Conservation (phyloP, 805 yeast species). For the Yarrowia deformans region DNA sequence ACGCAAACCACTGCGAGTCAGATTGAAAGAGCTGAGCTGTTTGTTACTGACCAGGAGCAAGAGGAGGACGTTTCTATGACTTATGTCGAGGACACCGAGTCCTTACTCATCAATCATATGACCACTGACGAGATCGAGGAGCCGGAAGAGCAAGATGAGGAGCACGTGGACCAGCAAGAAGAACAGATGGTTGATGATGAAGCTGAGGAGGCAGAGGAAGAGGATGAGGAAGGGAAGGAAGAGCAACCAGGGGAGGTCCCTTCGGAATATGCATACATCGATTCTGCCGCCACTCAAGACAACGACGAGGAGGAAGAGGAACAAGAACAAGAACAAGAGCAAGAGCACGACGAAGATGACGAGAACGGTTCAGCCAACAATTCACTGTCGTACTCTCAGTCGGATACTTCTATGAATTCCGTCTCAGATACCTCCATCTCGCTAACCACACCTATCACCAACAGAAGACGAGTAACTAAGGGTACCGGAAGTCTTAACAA, state of each 20-base stretch:
- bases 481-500: not conserved
- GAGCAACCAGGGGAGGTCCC: not conserved
- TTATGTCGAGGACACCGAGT: slow-evolving; percentile 19
- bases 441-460: not conserved
- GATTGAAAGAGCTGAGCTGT: slow-evolving; percentile 6
- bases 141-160: slow-evolving; percentile 39
- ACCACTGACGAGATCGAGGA: slow-evolving; percentile 36
- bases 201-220: slow-evolving; percentile 42
- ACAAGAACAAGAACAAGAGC: not conserved
- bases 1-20: slow-evolving; percentile 1
- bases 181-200: slow-evolving; percentile 43
- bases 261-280: slow-evolving; percentile 17
- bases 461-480: slow-evolving; percentile 10
- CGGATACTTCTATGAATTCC: slow-evolving; percentile 13
- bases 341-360: not conserved
- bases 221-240: slow-evolving; percentile 40
- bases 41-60: not conserved
- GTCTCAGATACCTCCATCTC: slow-evolving; percentile 13
- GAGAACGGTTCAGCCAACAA: not conserved
- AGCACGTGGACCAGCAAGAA: slow-evolving; percentile 31
- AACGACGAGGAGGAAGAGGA: not conserved
- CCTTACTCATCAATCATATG: slow-evolving; percentile 28
- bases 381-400: not conserved
- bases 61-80: slow-evolving; percentile 13
- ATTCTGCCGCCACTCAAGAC: not conserved